Conservation (phyloP, 352 stramenopile genomes). For the Phytopythium ostracodes region DNA sequence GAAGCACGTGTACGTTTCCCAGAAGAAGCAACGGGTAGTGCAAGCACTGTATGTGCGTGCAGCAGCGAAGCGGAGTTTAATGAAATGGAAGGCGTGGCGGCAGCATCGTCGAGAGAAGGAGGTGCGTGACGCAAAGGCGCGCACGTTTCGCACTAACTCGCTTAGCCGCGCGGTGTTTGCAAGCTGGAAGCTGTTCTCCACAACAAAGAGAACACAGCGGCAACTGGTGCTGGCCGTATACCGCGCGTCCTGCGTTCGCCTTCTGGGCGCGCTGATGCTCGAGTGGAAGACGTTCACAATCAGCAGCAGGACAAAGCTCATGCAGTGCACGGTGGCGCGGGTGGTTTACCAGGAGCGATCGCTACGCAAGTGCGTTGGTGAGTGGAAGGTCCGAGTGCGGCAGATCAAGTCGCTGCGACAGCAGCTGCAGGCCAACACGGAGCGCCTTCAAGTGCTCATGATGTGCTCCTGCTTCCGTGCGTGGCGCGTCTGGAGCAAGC, state of each 20-base stretch:
- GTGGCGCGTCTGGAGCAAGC: constrained; percentile 33
- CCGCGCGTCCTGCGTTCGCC: constrained; percentile 20
- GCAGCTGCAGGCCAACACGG: constrained; percentile 47
- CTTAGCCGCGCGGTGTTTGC: constrained; percentile 3
- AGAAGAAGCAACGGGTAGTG: constrained; percentile 10
- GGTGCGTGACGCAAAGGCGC: background rate
- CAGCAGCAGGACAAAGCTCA: constrained; percentile 11
- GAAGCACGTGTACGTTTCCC: constrained; percentile 10
- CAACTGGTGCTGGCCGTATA: constrained; percentile 24
- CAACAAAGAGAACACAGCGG: constrained; percentile 8
- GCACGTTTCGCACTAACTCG: background rate
- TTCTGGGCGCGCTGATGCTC: constrained; percentile 20
- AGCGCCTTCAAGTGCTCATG: constrained; percentile 54
- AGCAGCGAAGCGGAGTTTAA: constrained; percentile 13
- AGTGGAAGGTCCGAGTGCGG: constrained; percentile 25
- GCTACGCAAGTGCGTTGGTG: constrained; percentile 5
- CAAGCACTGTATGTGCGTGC: constrained; percentile 6
- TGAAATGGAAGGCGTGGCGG: constrained; percentile 13
- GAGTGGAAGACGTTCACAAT: constrained; percentile 27
- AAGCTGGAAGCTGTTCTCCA: constrained; percentile 11
- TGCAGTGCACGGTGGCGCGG: constrained; percentile 22
- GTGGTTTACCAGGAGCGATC: constrained; percentile 17
- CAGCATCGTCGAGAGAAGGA: constrained; percentile 3
- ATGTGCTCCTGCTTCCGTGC: constrained; percentile 55
- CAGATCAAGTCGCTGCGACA: constrained; percentile 19